Percentiles rank a stretch among this genome's conserved stretches.
Evolutionary conservation across 345 rosid genomes (phyloP).

Genomic region (Dimocarpus longan): DNA sequence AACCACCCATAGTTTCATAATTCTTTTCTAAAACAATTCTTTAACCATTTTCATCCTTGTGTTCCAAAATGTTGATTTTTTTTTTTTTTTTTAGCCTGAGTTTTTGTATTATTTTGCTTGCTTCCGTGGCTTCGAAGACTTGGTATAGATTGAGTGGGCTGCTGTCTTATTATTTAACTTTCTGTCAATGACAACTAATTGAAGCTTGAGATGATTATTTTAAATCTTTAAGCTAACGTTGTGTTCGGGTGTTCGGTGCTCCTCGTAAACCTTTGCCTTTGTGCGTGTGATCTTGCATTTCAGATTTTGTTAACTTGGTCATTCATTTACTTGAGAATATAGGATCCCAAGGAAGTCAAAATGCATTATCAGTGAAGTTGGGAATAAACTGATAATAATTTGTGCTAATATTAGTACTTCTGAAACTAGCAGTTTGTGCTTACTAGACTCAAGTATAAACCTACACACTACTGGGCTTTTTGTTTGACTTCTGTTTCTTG

Average conservation of each 20-base stretch:
- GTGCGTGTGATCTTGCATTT: not conserved
- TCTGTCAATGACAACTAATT: not conserved
- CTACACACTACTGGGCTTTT: constrained; percentile 96
- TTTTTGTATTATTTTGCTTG: not conserved
- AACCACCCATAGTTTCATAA: too few relatives aligned
- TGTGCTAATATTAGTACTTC: not conserved
- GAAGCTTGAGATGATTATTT: not conserved
- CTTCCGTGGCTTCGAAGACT: not conserved
- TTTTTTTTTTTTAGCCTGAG: not conserved
- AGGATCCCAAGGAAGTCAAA: not conserved
- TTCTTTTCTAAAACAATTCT: too few relatives aligned
- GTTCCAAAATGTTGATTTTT: not conserved
- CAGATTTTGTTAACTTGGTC: not conserved
- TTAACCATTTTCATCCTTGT: not conserved
- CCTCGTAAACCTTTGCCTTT: not conserved
- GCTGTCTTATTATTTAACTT: not conserved
- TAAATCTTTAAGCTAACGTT: not conserved
- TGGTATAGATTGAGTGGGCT: not conserved
- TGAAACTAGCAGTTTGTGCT: constrained; percentile 78
- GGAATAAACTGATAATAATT: not conserved
- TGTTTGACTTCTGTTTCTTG: constrained; percentile 93
- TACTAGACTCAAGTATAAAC: constrained; percentile 89
- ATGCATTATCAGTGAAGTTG: not conserved
- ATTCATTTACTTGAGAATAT: not conserved
- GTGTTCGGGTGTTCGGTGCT: not conserved